Percentiles rank a stretch among this genome's conserved stretches.
These are phyloP conservation scores for Fistulifera solaris DNA, from an alignment of 108 stramenopile species.

Conservation along the genomic window DNA sequence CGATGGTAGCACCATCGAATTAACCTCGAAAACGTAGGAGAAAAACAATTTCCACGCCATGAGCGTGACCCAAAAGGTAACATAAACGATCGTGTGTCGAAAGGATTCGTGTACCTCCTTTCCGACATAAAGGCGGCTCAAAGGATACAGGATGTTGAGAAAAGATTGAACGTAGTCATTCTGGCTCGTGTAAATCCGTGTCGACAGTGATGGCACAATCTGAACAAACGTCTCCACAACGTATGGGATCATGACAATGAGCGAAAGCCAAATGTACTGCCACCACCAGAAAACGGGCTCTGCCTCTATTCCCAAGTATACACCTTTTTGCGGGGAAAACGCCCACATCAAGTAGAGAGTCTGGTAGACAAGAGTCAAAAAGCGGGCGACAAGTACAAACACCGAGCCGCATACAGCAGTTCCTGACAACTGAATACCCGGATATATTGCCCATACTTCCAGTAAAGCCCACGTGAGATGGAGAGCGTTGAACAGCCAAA, in stretches of 20 bases:
- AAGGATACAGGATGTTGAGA: slow-evolving; percentile 83
- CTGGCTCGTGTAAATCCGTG: slow-evolving; percentile 68
- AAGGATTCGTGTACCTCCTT: slow-evolving; percentile 89
- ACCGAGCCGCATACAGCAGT: slow-evolving; percentile 87
- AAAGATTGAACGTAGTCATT: slow-evolving; percentile 85
- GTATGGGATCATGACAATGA: slow-evolving; percentile 84
- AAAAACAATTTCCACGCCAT: slow-evolving; percentile 92
- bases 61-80: slow-evolving; percentile 85
- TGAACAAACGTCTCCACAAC: slow-evolving; percentile 68
- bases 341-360: slow-evolving; percentile 90
- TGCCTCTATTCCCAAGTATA: slow-evolving; percentile 71
- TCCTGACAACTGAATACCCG: slow-evolving; percentile 84
- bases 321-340: slow-evolving; percentile 63
- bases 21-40: slow-evolving; percentile 90
- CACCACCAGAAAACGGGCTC: slow-evolving; percentile 94
- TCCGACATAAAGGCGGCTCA: slow-evolving; percentile 85
- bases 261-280: slow-evolving; percentile 93
- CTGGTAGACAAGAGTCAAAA: slow-evolving; percentile 88
- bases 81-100: slow-evolving; percentile 62
- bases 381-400: slow-evolving; percentile 75
- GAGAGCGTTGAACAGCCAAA: slow-evolving; percentile 85
- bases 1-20: slow-evolving; percentile 89
- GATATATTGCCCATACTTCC: slow-evolving; percentile 91
- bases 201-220: slow-evolving; percentile 61
- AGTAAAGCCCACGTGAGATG: slow-evolving; percentile 80